A percentile compares a stretch with the other conserved stretches of the same genome.
These are phyloP conservation scores for Xylariaceae sp. DNA, from an alignment of 2,329 filamentous ascomycete genomes.

Conservation along the genomic window DNA sequence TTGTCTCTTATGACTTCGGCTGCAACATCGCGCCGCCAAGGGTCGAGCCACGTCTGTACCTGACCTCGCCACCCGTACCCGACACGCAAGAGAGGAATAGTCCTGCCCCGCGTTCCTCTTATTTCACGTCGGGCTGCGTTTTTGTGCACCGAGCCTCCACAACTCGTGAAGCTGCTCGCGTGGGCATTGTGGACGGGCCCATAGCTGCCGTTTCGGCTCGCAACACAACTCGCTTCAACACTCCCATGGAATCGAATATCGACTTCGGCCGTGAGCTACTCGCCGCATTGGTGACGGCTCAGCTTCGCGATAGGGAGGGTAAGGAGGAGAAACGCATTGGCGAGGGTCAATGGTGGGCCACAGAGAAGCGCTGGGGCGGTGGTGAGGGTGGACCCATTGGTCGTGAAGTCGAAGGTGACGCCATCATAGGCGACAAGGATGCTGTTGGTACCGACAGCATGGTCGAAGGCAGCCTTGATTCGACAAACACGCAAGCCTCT, in stretches of 20 bases:
- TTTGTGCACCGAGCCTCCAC: conserved; percentile 56
- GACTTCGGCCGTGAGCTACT: conserved; percentile 58
- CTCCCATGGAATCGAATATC: conserved; percentile 50
- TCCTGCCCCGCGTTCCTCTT: conserved; percentile 40
- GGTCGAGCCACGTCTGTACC: conserved; percentile 53
- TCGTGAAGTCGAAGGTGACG: conserved; percentile 49
- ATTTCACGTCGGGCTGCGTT: conserved; percentile 53
- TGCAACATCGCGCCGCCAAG: conserved; percentile 54
- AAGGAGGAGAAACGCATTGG: conserved; percentile 52
- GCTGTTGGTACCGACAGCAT: conserved; percentile 2
- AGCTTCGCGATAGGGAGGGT: conserved; percentile 56
- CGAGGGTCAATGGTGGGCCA: conserved; percentile 57
- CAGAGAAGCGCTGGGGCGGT: conserved; percentile 56
- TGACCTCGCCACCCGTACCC: conserved; percentile 34
- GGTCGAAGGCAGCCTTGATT: background rate
- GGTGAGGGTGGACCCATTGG: conserved; percentile 58
- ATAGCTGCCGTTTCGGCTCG: conserved; percentile 55
- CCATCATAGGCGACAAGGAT: conserved; percentile 43
- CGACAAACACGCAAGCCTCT: background rate
- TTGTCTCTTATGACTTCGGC: conserved; percentile 61
- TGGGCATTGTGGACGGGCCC: conserved; percentile 56
- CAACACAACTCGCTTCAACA: conserved; percentile 46
- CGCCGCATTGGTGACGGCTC: conserved; percentile 56
- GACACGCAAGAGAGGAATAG: background rate
- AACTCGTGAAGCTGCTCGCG: conserved; percentile 54